These are phyloP conservation scores for Corrigiola litoralis DNA, from an alignment of 179 eudicot genomes.

Conservation along the genomic window DNA sequence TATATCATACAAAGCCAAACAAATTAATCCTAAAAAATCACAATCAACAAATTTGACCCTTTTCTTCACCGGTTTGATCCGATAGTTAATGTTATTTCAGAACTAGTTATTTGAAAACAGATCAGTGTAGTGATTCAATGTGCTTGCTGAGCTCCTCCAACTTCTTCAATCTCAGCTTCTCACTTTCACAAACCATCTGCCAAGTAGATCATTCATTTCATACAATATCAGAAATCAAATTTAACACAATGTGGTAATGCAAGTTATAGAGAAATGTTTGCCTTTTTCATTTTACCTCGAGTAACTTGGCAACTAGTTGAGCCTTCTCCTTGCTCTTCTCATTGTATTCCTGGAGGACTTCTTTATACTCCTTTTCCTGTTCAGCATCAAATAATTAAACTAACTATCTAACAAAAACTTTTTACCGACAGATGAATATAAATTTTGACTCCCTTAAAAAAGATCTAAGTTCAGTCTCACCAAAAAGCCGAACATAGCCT, in stretches of 20 bases:
- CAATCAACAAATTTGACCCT: constrained; percentile 4
- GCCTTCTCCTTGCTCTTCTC: constrained; percentile 77
- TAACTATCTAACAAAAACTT: background rate
- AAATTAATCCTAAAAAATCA: constrained; percentile 10
- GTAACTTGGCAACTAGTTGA: constrained; percentile 59
- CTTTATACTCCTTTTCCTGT: constrained; percentile 87
- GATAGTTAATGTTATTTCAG: constrained; percentile 13
- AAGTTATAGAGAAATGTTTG: background rate
- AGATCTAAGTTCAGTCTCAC: background rate
- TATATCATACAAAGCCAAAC: constrained; percentile 19
- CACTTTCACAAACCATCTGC: constrained; percentile 86
- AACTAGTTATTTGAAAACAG: background rate
- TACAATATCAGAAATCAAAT: background rate
- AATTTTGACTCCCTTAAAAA: too few species aligned
- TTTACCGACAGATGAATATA: background rate
- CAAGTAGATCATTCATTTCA: background rate
- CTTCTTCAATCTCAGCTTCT: constrained; percentile 73
- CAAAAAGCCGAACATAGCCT: background rate
- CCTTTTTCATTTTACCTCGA: constrained; percentile 49
- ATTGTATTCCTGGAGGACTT: constrained; percentile 59
- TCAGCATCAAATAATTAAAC: background rate
- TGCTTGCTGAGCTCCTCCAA: constrained; percentile 86
- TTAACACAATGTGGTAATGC: background rate
- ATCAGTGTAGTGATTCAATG: constrained; percentile 48
- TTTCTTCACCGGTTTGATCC: background rate